These are phyloP conservation scores for Erigeron canadensis DNA, from an alignment of 129 eudicot genomes.

Conservation along the genomic window DNA sequence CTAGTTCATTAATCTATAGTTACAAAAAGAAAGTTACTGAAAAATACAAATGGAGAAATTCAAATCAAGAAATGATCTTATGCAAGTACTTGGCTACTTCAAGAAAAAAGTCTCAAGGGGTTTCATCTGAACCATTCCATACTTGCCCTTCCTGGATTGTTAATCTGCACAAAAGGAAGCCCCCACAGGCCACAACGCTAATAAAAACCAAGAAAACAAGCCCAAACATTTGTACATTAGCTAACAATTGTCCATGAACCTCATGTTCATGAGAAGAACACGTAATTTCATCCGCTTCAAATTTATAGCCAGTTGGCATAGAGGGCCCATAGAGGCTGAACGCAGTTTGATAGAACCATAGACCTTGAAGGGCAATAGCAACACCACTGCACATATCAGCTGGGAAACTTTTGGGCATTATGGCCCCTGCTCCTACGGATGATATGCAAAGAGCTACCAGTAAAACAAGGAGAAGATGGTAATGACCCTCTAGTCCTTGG, in stretches of 20 bases:
- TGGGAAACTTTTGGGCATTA: slow-evolving; percentile 75
- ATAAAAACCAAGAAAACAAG: slow-evolving; percentile 58
- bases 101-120: slow-evolving; percentile 22
- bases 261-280: slow-evolving; percentile 53
- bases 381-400: slow-evolving; percentile 68
- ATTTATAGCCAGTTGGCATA: slow-evolving; percentile 79
- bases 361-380: slow-evolving; percentile 85
- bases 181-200: slow-evolving; percentile 50
- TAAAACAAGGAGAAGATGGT: slow-evolving; percentile 78
- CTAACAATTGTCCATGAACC: slow-evolving; percentile 70
- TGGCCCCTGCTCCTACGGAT: slow-evolving; percentile 59
- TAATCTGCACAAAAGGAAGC: slow-evolving; percentile 52
- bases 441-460: slow-evolving; percentile 71
- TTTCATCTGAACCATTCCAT: slow-evolving; percentile 25
- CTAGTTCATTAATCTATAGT: not conserved
- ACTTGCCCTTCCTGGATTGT: slow-evolving; percentile 35
- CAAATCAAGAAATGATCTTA: slow-evolving; percentile 28
- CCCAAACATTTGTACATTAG: slow-evolving; percentile 77
- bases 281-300: slow-evolving; percentile 37
- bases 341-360: slow-evolving; percentile 90
- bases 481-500: slow-evolving; percentile 86
- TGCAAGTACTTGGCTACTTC: slow-evolving; percentile 11
- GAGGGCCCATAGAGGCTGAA: slow-evolving; percentile 86
- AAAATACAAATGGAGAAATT: slow-evolving; percentile 11
- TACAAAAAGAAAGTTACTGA: not conserved